Base-by-base conservation (phyloP, 345 rosid genomes). In the Eucalyptus guilfoylei region DNA sequence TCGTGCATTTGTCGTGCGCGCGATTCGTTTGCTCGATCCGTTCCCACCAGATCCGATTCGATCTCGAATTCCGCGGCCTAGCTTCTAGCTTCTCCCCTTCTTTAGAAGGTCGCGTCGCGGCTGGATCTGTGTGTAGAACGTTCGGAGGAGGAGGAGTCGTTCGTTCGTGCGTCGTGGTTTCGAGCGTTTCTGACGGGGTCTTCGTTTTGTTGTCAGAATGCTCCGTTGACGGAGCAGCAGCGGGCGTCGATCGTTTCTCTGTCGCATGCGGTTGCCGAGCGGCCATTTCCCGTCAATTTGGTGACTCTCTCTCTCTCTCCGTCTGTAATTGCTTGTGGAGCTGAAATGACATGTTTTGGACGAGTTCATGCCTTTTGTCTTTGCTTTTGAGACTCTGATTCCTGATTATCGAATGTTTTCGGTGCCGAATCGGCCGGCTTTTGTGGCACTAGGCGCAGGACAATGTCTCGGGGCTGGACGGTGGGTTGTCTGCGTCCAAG, bases 151-250 rank as follows among this genome's bases (percentile, higher is more conserved):
- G 1, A 0, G 24, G 4, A 4, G 58, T 52, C 58, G 58, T 52
- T 72, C 47, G 83, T 40, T 40, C 23, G 47, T 40, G 1, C 47
- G 47, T 40, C 47, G 30, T 21, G 24, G 15, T 76, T 76, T 76
- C 47, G 23, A 76, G 85, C 44, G 85, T 76, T 0, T 64, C 44
- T 76, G 47, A 76, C 47, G 30, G 30, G 83, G 12, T 40, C 52
- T 30, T 60, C 44, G 16, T 34, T 88, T 88, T 88, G 34, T 28
- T 44, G 91, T 88, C 1, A 97, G 99, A 95, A 92, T 92, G 95
- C 98, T 49, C 98, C 98, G 40, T 91, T 98, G 92, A 89, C 97
- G 32, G 98, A 98, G 91, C 97, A 96, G 86, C 99, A 97, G 88
- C 98, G 96, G 90, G 92, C 97, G 45, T 96, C 98, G 40, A 92